Conservation (phyloP, 164 flowering plant species). For the Pachysandra terminalis region DNA sequence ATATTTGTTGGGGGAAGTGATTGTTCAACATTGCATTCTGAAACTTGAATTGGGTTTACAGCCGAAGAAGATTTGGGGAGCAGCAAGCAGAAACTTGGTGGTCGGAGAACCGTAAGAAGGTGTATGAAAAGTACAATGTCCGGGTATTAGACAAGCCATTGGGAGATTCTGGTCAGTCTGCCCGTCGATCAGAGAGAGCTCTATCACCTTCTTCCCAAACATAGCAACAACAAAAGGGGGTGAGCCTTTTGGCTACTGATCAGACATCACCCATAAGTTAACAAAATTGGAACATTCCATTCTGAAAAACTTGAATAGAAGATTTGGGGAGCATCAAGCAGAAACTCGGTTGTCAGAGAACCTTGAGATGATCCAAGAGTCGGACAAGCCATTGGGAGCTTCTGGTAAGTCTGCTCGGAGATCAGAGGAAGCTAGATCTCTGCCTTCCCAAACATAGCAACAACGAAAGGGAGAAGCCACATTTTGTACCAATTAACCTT, state of each 20-base stretch:
- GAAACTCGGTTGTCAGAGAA: constrained; percentile 81
- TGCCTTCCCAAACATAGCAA: constrained; percentile 7
- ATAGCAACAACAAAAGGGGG: background rate
- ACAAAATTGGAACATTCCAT: too few relatives aligned
- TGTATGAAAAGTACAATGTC: constrained; percentile 63
- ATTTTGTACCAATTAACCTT: too few relatives aligned
- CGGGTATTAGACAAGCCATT: constrained; percentile 55
- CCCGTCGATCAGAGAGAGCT: constrained; percentile 19
- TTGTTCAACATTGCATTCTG: background rate
- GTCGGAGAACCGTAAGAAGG: constrained; percentile 75
- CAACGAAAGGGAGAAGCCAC: background rate
- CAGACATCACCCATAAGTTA: too few relatives aligned
- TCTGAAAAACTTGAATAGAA: constrained; percentile 19
- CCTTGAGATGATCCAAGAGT: constrained; percentile 59
- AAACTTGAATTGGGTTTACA: constrained; percentile 25
- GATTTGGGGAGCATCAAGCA: constrained; percentile 74
- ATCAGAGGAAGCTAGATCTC: constrained; percentile 18
- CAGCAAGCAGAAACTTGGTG: constrained; percentile 78
- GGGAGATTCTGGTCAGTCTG: constrained; percentile 20
- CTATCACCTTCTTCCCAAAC: constrained; percentile 12
- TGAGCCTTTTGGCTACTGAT: background rate
- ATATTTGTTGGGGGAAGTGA: too few relatives aligned
- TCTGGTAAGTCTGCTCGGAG: constrained; percentile 21
- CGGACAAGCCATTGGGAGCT: constrained; percentile 45
- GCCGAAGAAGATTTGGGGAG: constrained; percentile 78